Evolutionary conservation across 768 basidiomycete genomes (phyloP).

Genomic region (Pisolithus sp.): DNA sequence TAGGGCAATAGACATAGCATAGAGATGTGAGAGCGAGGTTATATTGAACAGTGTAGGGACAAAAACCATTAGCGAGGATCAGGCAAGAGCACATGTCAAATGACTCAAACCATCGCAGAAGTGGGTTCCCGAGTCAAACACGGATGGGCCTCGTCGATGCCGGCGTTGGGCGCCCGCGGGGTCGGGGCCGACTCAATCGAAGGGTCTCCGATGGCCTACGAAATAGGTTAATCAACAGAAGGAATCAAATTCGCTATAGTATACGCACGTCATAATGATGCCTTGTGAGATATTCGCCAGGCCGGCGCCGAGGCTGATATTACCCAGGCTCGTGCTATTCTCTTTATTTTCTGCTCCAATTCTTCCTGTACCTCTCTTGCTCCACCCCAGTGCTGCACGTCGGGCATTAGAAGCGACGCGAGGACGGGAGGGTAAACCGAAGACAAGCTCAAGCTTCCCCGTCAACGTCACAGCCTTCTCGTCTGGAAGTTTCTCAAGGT

Average conservation of each 20-base stretch:
- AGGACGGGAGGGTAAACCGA: conserved; percentile 34
- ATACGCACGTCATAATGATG: conserved; percentile 50
- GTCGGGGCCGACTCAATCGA: conserved; percentile 41
- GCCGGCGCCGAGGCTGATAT: not conserved
- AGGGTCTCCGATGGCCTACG: conserved; percentile 35
- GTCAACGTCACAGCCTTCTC: conserved; percentile 30
- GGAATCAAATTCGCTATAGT: not conserved
- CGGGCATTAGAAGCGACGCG: conserved; percentile 51
- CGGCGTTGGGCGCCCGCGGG: conserved; percentile 36
- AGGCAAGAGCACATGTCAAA: not conserved
- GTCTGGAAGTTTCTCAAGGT: conserved; percentile 35
- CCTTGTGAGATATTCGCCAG: conserved; percentile 24
- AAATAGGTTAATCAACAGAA: not conserved
- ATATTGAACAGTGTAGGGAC: not conserved
- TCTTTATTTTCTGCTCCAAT: conserved; percentile 51
- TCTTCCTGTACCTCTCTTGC: conserved; percentile 54
- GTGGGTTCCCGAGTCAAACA: conserved; percentile 9
- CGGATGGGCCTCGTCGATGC: conserved; percentile 23
- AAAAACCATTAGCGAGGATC: not conserved
- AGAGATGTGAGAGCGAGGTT: not conserved
- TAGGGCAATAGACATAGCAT: conserved; percentile 30
- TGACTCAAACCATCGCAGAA: not conserved
- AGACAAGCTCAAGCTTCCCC: conserved; percentile 23
- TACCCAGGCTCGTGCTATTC: conserved; percentile 27
- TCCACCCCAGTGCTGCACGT: conserved; percentile 54